Percentiles rank a stretch among this genome's conserved stretches.
These are phyloP conservation scores for Metschnikowia kofuensis DNA, from an alignment of 805 yeast genomes.

Conservation along the genomic window DNA sequence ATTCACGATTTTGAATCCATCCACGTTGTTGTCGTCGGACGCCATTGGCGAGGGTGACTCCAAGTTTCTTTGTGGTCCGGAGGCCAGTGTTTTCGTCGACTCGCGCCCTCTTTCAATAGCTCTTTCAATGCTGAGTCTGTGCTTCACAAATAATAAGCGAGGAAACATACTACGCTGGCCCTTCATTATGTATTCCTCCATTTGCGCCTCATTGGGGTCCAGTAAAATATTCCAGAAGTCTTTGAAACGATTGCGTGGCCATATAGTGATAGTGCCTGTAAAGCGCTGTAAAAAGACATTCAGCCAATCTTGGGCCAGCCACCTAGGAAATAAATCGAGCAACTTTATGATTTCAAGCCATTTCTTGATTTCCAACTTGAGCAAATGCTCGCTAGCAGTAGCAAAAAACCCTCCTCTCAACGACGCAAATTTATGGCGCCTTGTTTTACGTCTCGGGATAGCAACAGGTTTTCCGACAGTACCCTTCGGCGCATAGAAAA, in stretches of 20 bases:
- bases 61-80: not conserved
- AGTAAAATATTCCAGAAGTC: conserved; percentile 65
- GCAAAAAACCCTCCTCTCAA: conserved; percentile 77
- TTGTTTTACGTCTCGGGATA: conserved; percentile 42
- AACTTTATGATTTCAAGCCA: conserved; percentile 68
- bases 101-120: conserved; percentile 54
- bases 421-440: conserved; percentile 31
- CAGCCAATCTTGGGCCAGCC: conserved; percentile 79
- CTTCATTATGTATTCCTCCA: conserved; percentile 52
- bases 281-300: conserved; percentile 71
- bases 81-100: conserved; percentile 1
- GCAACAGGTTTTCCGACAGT: conserved; percentile 78
- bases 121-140: conserved; percentile 63
- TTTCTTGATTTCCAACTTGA: conserved; percentile 71
- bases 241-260: conserved; percentile 60
- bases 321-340: conserved; percentile 63
- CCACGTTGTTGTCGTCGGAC: conserved; percentile 10
- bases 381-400: conserved; percentile 66
- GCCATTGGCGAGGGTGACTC: conserved; percentile 11
- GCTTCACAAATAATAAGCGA: conserved; percentile 59
- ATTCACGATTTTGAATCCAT: conserved; percentile 7
- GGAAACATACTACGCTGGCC: conserved; percentile 72
- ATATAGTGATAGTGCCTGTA: conserved; percentile 71
- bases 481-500: conserved; percentile 76
- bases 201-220: conserved; percentile 62